Evolutionary conservation across 202 grass and related monocot genomes (phyloP).

Genomic region (Digitaria exilis): DNA sequence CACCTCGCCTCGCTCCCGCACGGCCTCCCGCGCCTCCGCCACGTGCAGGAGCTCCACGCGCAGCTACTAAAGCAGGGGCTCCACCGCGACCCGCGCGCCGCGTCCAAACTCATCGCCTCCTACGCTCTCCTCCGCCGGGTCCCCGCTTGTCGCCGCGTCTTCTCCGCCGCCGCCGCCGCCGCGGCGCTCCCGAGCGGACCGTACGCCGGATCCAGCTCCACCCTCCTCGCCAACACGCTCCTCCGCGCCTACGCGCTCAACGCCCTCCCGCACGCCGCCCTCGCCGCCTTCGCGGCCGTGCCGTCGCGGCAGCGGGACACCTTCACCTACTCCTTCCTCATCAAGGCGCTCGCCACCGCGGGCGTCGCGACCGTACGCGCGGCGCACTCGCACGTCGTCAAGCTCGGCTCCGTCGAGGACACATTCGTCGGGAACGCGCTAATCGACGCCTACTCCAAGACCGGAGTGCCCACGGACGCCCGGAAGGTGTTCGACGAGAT

Average conservation of each 20-base stretch:
- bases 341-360: constrained; percentile 54
- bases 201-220: constrained; percentile 1
- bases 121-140: constrained; percentile 64
- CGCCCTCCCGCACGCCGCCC: constrained; percentile 18
- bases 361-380: constrained; percentile 38
- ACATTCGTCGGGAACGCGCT: constrained; percentile 71
- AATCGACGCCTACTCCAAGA: constrained; percentile 68
- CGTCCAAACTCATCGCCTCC: constrained; percentile 64
- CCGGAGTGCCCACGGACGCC: constrained; percentile 33
- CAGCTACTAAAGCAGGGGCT: constrained; percentile 58
- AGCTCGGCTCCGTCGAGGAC: constrained; percentile 55
- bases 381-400: constrained; percentile 62
- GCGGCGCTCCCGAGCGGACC: background rate
- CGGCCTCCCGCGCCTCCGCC: constrained; percentile 45
- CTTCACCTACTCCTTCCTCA: constrained; percentile 81
- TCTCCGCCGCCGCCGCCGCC: constrained; percentile 17
- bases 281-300: constrained; percentile 57
- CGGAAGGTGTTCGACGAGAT: constrained; percentile 65
- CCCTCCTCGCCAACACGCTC: constrained; percentile 58
- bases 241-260: constrained; percentile 65
- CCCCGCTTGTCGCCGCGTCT: constrained; percentile 40
- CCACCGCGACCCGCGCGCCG: constrained; percentile 50
- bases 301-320: constrained; percentile 50
- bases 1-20: constrained; percentile 65
- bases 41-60: constrained; percentile 67